Conservation (phyloP, 208 protist genomes). For the Leishmania lainsoni region DNA sequence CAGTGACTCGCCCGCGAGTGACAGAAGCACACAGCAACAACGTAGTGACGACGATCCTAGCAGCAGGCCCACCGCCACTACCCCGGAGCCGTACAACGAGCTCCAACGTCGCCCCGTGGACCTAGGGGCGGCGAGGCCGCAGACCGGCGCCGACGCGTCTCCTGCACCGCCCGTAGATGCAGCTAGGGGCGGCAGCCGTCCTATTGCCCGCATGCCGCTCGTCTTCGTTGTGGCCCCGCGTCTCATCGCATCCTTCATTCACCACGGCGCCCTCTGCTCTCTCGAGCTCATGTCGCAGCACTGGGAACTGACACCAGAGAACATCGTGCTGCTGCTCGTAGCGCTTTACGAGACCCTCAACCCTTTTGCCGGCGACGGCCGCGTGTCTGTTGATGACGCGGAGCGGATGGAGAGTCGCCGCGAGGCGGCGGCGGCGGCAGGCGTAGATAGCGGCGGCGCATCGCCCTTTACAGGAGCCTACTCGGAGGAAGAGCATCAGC, state of each 20-base stretch:
- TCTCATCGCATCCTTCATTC: slow-evolving; percentile 79
- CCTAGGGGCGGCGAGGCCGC: not conserved
- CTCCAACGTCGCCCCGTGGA: not conserved
- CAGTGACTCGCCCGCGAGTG: not conserved
- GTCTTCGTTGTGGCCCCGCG: slow-evolving; percentile 81
- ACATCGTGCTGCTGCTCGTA: slow-evolving; percentile 55
- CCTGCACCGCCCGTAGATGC: not conserved
- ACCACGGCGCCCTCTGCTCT: slow-evolving; percentile 82
- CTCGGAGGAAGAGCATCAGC: slow-evolving; percentile 65
- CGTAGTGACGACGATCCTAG: not conserved
- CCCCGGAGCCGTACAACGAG: not conserved
- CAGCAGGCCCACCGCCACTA: not conserved
- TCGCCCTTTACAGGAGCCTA: slow-evolving; percentile 31
- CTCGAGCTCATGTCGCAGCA: slow-evolving; percentile 86
- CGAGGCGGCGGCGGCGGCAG: slow-evolving; percentile 15
- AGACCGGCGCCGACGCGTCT: not conserved
- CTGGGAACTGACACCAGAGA: slow-evolving; percentile 61
- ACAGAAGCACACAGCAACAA: not conserved
- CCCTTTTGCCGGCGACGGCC: slow-evolving; percentile 57
- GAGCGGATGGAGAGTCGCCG: slow-evolving; percentile 24
- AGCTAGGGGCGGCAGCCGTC: not conserved
- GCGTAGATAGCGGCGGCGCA: not conserved
- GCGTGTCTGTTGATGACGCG: slow-evolving; percentile 53
- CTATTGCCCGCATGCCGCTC: slow-evolving; percentile 56
- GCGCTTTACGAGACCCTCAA: slow-evolving; percentile 74